phyloP scores from a whole-genome alignment of 441 rosid genomes.

The Syzygium malaccense region DNA sequence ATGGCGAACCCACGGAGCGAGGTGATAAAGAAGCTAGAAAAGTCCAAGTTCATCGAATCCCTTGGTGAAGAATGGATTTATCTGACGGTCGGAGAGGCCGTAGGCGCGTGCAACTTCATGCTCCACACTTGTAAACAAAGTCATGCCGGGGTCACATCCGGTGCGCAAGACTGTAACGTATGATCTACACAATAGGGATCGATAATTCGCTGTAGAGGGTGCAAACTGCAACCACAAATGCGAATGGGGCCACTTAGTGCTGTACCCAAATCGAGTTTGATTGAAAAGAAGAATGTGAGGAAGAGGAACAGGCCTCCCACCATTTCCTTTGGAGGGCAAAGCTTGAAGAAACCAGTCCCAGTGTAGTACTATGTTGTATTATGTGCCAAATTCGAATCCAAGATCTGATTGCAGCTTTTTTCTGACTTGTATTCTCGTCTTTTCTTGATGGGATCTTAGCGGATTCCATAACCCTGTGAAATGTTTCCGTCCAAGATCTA shows the following conservation, averaged over 20 bases:
- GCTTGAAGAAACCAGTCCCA: background rate
- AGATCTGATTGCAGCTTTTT: background rate
- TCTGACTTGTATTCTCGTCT: background rate
- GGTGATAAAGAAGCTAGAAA: conserved; percentile 40
- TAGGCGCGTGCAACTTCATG: conserved; percentile 33
- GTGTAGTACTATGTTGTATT: background rate
- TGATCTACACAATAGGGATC: background rate
- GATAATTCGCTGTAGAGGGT: background rate
- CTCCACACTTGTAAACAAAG: conserved; percentile 26
- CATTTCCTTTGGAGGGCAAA: background rate
- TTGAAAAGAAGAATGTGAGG: background rate
- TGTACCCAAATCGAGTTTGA: background rate
- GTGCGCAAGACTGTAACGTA: conserved; percentile 24
- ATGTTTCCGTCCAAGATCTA: background rate
- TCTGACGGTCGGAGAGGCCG: conserved; percentile 38
- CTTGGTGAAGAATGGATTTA: conserved; percentile 41
- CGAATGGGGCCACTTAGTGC: background rate
- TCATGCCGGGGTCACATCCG: background rate
- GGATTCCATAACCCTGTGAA: background rate
- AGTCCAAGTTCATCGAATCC: conserved; percentile 28
- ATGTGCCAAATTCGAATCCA: background rate
- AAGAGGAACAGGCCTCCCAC: background rate
- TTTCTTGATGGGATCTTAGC: background rate
- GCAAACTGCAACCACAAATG: background rate
- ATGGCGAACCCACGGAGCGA: conserved; percentile 37